These are phyloP conservation scores for Pyrenophora seminiperda DNA, from an alignment of 2,329 filamentous ascomycete genomes.

Conservation along the genomic window DNA sequence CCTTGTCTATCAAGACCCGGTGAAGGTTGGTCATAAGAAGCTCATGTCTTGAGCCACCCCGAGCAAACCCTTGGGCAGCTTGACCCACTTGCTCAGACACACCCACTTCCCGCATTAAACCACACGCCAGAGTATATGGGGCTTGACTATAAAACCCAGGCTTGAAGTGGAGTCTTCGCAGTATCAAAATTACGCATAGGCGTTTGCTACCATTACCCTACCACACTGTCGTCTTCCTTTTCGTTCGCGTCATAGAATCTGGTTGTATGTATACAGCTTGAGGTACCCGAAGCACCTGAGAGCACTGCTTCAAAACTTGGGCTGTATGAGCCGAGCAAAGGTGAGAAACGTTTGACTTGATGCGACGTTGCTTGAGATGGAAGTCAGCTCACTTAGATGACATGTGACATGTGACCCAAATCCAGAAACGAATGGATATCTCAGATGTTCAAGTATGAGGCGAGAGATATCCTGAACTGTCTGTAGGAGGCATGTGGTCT, in stretches of 20 bases:
- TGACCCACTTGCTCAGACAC: conserved; percentile 41
- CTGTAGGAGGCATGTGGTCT: conserved; percentile 1
- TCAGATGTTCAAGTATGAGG: no score
- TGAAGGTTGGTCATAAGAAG: conserved; percentile 20
- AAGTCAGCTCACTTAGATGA: no score
- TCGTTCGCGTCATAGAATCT: neutral
- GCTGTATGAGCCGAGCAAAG: no score
- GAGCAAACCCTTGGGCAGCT: conserved; percentile 34
- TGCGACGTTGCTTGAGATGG: no score
- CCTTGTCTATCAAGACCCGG: conserved; percentile 13
- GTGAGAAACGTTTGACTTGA: no score
- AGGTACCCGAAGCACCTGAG: neutral
- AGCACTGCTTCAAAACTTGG: neutral
- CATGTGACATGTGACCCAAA: no score
- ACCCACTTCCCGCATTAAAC: conserved; percentile 19
- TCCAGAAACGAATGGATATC: no score
- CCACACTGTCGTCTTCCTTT: neutral
- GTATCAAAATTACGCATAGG: conserved; percentile 14
- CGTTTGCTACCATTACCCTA: neutral
- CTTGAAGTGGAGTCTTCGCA: conserved; percentile 4
- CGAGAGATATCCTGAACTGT: neutral
- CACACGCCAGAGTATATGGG: conserved; percentile 11
- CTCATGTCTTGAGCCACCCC: conserved; percentile 37
- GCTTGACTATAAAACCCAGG: conserved; percentile 1
- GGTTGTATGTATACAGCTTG: neutral